Conservation (phyloP, 1,284 basidiomycete genomes). For the Grifola frondosa region DNA sequence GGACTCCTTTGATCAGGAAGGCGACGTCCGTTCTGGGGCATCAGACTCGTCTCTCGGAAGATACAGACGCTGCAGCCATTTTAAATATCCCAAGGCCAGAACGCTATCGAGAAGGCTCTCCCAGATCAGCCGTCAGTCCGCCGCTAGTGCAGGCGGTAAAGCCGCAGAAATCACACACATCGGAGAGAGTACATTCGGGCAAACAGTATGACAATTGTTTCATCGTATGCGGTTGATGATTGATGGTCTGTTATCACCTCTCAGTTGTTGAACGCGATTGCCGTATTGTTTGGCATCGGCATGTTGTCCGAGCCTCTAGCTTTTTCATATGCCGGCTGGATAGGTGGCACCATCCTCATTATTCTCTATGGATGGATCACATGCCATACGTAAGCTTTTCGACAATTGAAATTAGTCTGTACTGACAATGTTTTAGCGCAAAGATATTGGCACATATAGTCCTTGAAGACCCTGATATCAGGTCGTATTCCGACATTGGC, state of each 20-base stretch:
- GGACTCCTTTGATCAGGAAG: background rate
- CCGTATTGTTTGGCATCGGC: conserved; percentile 85
- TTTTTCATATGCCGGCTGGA: conserved; percentile 87
- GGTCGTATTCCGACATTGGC: conserved; percentile 88
- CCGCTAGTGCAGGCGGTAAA: conserved; percentile 1
- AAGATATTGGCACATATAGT: conserved; percentile 83
- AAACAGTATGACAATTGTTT: conserved; percentile 60
- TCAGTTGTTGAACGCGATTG: conserved; percentile 89
- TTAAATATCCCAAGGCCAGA: too few relatives aligned
- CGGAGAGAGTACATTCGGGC: conserved; percentile 77
- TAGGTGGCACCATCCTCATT: conserved; percentile 72
- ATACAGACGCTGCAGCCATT: too few relatives aligned
- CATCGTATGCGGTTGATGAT: conserved; percentile 4
- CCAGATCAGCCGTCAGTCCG: background rate
- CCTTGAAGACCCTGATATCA: conserved; percentile 63
- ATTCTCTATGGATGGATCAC: conserved; percentile 78
- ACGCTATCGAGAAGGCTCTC: background rate
- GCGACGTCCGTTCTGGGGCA: too few relatives aligned
- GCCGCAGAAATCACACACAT: conserved; percentile 27
- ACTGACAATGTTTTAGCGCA: conserved; percentile 51
- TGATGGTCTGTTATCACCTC: background rate
- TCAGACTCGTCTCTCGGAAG: too few relatives aligned
- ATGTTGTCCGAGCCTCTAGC: conserved; percentile 89
- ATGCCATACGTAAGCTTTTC: conserved; percentile 72
- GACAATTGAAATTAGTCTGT: background rate